Conservation (phyloP, 2,329 filamentous ascomycete genomes). For the Hymenoscyphus linearis region DNA sequence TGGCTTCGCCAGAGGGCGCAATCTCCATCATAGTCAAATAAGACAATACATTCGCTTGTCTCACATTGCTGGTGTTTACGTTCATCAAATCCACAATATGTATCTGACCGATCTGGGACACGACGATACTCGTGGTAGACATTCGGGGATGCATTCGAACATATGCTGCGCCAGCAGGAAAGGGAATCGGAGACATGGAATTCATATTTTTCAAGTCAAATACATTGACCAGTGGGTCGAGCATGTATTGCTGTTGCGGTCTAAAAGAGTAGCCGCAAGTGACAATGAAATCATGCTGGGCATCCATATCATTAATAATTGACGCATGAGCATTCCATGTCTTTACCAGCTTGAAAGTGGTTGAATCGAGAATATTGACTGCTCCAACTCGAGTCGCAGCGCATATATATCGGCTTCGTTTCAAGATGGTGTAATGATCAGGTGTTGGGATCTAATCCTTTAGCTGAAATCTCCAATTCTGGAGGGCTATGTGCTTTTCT, state of each 20-base stretch:
- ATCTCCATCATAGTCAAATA: slow-evolving; percentile 62
- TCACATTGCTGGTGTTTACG: slow-evolving; percentile 62
- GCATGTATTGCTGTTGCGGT: slow-evolving; percentile 72
- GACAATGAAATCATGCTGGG: slow-evolving; percentile 88
- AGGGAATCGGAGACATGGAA: slow-evolving; percentile 86
- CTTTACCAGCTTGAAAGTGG: slow-evolving; percentile 72
- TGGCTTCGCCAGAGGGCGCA: slow-evolving; percentile 65
- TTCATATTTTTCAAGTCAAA: slow-evolving; percentile 90
- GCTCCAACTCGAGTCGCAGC: slow-evolving; percentile 78
- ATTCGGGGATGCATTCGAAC: slow-evolving; percentile 95
- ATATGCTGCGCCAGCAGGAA: slow-evolving; percentile 85
- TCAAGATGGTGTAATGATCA: slow-evolving; percentile 86
- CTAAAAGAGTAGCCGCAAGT: slow-evolving; percentile 90
- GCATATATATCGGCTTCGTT: slow-evolving; percentile 83
- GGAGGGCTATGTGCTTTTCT: slow-evolving; percentile 16
- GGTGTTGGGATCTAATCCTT: slow-evolving; percentile 58
- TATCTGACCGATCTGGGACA: slow-evolving; percentile 87
- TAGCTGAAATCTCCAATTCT: slow-evolving; percentile 21
- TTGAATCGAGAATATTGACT: slow-evolving; percentile 80
- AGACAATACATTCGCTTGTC: slow-evolving; percentile 54
- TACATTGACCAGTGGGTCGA: slow-evolving; percentile 90
- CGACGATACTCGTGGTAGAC: slow-evolving; percentile 89
- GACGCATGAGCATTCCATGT: slow-evolving; percentile 87
- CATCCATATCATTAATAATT: slow-evolving; percentile 93
- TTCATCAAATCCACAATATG: slow-evolving; percentile 91